Evolutionary conservation across 2,329 filamentous ascomycete genomes (phyloP), one percentile per base, ranked within the genome.

Genomic region (Ophiocordyceps robertsii): DNA sequence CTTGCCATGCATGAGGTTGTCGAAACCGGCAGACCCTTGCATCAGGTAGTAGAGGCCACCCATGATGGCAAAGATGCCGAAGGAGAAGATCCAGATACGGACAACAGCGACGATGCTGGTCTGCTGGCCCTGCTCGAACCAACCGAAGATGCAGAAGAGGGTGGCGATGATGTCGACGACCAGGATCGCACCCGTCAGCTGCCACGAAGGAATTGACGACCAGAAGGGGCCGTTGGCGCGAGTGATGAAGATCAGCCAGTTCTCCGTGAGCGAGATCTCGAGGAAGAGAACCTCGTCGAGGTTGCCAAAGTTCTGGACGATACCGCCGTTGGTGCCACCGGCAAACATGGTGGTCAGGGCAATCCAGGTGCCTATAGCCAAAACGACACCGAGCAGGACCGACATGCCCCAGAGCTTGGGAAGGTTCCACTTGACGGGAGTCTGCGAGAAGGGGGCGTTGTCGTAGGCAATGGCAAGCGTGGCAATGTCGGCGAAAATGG

Each of bases 161-260:
- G 86, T 93, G 49, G 87, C 86, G 45, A 93, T 66, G 53, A 92
- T 73, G 58, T 94, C 86, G 56, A 94, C 87, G 40, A 86, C 51
- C 39, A 92, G 60, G 50, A 94, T 87, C 49, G 87, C 87, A 47
- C 80, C 80, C 43, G 72, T 63, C 37, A 94, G 72, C 65, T 93
- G 84, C 83, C 85, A 89, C 47, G 86, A 93, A 46, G 88, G 87
- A 45, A 87, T 76, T 21, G 84, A 89, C 3, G 84, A 88, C 86
- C 86, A 93, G 75, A 93, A 90, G 43, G 86, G 85, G 56, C 87
- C 86, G 65, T 89, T 89, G 66, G 86, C 83, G 73, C 88, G 86
- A 50, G 87, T 94, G 67, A 94, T 90, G 72, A 95, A 93, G 66
- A 95, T 95, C 41, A 94, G 75, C 87, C 88, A 94, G 70, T 93